These are phyloP conservation scores for Gynostemma pentaphyllum DNA, from an alignment of 306 rosid species.

Conservation along the genomic window DNA sequence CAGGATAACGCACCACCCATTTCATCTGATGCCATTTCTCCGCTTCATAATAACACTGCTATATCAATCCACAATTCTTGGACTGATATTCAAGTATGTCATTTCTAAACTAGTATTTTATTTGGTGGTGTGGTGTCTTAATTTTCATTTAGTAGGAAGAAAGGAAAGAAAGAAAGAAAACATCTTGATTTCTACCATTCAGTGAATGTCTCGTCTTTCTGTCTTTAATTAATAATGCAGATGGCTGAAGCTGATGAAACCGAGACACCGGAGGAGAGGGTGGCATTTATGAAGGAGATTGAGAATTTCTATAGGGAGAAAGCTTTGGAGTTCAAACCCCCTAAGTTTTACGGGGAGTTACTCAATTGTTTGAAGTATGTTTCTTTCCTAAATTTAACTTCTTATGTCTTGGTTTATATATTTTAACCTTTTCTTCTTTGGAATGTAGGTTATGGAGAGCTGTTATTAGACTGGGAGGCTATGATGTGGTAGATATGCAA, in stretches of 20 bases:
- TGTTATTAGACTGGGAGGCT: constrained; percentile 66
- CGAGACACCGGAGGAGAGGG: constrained; percentile 36
- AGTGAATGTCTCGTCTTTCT: neutral
- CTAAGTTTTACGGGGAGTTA: constrained; percentile 69
- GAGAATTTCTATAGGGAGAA: constrained; percentile 52
- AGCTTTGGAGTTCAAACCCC: constrained; percentile 69
- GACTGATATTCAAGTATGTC: neutral
- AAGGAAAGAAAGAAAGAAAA: no score
- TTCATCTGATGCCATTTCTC: constrained; percentile 13
- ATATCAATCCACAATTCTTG: neutral
- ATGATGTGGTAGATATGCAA: constrained; percentile 50
- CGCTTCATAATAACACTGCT: neutral
- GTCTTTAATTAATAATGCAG: constrained; percentile 18
- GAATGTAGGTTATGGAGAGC: constrained; percentile 78
- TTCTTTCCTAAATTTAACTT: neutral
- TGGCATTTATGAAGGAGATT: constrained; percentile 57
- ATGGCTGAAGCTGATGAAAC: constrained; percentile 42
- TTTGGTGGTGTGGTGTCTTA: no score
- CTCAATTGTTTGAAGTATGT: constrained; percentile 79
- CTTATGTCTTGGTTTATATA: constrained; percentile 4
- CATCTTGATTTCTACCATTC: neutral
- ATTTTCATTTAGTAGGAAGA: no score
- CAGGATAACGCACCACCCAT: constrained; percentile 14
- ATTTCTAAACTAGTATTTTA: neutral
- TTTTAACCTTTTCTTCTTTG: constrained; percentile 5